Conservation (phyloP, 1,284 basidiomycete genomes). For the Crepidotus sp. region DNA sequence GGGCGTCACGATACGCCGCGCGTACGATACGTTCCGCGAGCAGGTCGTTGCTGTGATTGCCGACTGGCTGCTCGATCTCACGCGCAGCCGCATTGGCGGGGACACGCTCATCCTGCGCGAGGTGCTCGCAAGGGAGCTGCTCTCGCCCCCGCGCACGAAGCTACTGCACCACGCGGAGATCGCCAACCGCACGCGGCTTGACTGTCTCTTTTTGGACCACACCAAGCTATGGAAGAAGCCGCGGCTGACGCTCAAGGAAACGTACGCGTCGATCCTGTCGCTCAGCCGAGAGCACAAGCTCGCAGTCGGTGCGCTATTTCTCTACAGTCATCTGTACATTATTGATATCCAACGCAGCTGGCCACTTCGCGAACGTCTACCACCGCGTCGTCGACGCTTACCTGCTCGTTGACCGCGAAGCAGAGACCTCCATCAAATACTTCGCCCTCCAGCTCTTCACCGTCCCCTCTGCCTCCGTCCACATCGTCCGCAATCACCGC, state of each 20-base stretch:
- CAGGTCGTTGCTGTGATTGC: constrained; percentile 78
- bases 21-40: constrained; percentile 87
- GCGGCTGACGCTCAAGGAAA: constrained; percentile 70
- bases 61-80: constrained; percentile 81
- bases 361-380: constrained; percentile 80
- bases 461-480: constrained; percentile 73
- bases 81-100: constrained; percentile 56
- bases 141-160: constrained; percentile 50
- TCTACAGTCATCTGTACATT: not conserved
- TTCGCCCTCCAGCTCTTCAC: constrained; percentile 89
- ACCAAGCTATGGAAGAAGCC: constrained; percentile 79
- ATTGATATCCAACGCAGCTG: constrained; percentile 45
- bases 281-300: constrained; percentile 71
- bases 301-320: constrained; percentile 52
- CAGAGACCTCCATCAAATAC: constrained; percentile 88
- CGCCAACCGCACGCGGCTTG: constrained; percentile 52
- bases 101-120: constrained; percentile 65
- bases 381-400: constrained; percentile 85
- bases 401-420: constrained; percentile 84
- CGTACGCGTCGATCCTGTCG: constrained; percentile 73
- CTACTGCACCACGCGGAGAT: constrained; percentile 35
- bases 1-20: constrained; percentile 82
- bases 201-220: constrained; percentile 73
- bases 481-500: constrained; percentile 68
- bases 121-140: constrained; percentile 63